Evolutionary conservation across 1,284 basidiomycete genomes (phyloP), one percentile per base, ranked within the genome.

Genomic region (Ustilago loliicola): DNA sequence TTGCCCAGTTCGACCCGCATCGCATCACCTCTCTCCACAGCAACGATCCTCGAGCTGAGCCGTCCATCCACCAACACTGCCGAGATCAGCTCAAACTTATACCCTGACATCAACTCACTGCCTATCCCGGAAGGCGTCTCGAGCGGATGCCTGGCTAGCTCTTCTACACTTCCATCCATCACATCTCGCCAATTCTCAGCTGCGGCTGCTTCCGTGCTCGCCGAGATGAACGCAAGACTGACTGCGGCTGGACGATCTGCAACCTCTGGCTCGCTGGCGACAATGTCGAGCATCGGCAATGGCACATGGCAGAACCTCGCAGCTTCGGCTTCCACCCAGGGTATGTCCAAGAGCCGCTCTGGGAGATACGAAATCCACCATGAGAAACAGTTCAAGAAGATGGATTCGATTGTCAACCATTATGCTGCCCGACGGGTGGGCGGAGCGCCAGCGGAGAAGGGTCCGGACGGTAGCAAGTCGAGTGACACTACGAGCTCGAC

Each of bases 321-420:
- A 4, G 66, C 71, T 7, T 68, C 66, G 0, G 57, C 66, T 2
- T 73, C 71, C 15, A 40, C 66, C 8, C 71, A 73, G 32, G 64
- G 66, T 47, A 72, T 77, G 66, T 66, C 64, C 0, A 68, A 70
- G 51, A 70, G 71, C 30, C 61, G 59, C 2, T 71, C 67, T 15
- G 66, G 66, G 7, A 70, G 76, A 19, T 82, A 81, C 47, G 72
- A 79, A 56, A 68, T 66, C 32, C 64, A 70, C 13, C 80, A 81
- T 47, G 76, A 80, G 34, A 65, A 63, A 11, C 70, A 75, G 17
- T 81, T 81, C 57, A 61, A 69, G 17, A 72, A 73, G 63, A 80
- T 81, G 80, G 79, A 80, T 34, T 79, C 78, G 15, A 81, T 81
- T 32, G 76, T 74, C 23, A 75, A 75, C 11, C 80, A 81, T 27